These are phyloP conservation scores for Acanthamoeba royreba DNA, from an alignment of 208 protist genomes.

Conservation along the genomic window DNA sequence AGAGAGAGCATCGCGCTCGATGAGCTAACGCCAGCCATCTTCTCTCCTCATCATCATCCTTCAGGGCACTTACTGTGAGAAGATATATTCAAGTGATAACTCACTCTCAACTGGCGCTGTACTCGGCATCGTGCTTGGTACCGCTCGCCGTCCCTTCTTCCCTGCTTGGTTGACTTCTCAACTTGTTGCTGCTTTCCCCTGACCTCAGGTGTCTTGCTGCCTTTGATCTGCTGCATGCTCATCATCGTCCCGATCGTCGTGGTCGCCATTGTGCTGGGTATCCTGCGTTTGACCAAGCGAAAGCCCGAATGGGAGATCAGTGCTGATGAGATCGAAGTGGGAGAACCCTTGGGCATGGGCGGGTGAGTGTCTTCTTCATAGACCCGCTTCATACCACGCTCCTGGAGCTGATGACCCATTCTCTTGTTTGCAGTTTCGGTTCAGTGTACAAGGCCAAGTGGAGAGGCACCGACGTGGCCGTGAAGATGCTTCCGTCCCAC, in stretches of 20 bases:
- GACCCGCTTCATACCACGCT: too few relatives aligned
- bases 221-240: background rate
- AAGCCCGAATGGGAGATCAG: constrained; percentile 15
- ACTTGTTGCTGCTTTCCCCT: background rate
- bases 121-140: background rate
- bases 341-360: background rate
- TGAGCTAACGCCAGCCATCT: background rate
- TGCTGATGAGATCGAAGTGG: background rate
- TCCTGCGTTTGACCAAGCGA: background rate
- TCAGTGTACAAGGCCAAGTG: background rate
- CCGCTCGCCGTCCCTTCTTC: background rate
- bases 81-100: background rate
- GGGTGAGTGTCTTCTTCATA: too few relatives aligned
- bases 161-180: background rate
- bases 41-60: background rate
- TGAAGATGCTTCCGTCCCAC: constrained; percentile 41
- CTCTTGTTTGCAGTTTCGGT: too few relatives aligned
- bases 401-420: too few relatives aligned
- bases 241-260: background rate
- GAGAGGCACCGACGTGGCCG: constrained; percentile 7
- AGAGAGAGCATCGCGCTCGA: too few relatives aligned
- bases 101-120: background rate
- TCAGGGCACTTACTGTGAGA: background rate
- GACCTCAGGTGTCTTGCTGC: background rate
- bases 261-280: background rate